Evolutionary conservation across 768 basidiomycete genomes (phyloP), one percentile per base, ranked within the genome.

Genomic region (Lentinula raphanica): DNA sequence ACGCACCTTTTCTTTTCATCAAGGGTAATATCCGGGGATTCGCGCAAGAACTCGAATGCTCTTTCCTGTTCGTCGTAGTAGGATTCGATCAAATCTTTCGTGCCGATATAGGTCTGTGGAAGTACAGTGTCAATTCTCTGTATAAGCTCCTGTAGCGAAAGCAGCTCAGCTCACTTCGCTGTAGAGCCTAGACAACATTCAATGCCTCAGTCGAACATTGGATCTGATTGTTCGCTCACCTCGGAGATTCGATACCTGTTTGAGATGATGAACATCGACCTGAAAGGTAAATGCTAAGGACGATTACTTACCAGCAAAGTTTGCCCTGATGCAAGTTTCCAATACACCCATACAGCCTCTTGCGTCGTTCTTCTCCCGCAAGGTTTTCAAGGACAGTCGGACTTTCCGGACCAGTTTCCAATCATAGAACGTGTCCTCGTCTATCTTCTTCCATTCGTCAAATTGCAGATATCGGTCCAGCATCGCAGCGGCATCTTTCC

Each of bases 341-440:
- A 99, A 74, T 0, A 98, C 90, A 3, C 92, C 94, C 44, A 96
- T 80, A 49, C 95, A 81, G 0, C 91, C 94, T 59, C 90, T 84
- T 3, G 84, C 87, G 68, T 99, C 95, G 32, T 86, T 85, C 63
- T 81, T 85, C 61, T 86, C 83, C 62, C 95, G 77, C 28, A 94
- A 70, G 23, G 75, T 80, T 59, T 74, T 82, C 53, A 98, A 73
- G 0, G 93, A 95, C 32, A 82, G 79, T 62, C 81, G 81, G 27
- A 96, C 92, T 79, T 89, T 92, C 60, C 81, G 78, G 19, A 96
- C 85, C 56, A 98, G 79, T 61, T 86, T 84, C 83, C 89, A 95
- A 65, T 98, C 97, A 68, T 95, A 98, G 63, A 88, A 97, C 1
- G 85, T 75, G 70, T 96, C 93, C 64, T 94, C 91, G 46, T 96